Percentiles rank a stretch among this genome's conserved stretches.
phyloP scores from a whole-genome alignment of 2,329 filamentous ascomycete species.

The Trichoderma hamatum region DNA sequence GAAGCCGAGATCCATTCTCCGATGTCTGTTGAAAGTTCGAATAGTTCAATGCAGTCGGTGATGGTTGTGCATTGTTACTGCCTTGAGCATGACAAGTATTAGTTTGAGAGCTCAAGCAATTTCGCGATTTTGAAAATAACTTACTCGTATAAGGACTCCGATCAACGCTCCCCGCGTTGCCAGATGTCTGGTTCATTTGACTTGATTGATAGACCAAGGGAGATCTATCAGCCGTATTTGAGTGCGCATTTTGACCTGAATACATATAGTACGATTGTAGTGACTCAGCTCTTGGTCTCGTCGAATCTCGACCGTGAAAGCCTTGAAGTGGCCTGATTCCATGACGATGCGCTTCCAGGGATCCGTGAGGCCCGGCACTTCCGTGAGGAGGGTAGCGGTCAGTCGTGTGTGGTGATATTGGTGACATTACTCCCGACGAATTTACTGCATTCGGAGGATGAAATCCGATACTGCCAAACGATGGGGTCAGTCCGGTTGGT shows the following conservation, averaged over 20 bases:
- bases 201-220: constrained; percentile 56
- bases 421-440: constrained; percentile 59
- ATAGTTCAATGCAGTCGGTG: constrained; percentile 55
- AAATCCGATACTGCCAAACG: constrained; percentile 69
- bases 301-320: constrained; percentile 60
- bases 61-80: constrained; percentile 48
- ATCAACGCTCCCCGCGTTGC: constrained; percentile 53
- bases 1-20: constrained; percentile 51
- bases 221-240: constrained; percentile 51
- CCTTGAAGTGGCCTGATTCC: constrained; percentile 58
- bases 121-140: constrained; percentile 28
- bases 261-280: constrained; percentile 62
- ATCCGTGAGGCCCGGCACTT: constrained; percentile 52
- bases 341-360: constrained; percentile 50
- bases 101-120: background rate
- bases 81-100: background rate
- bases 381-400: constrained; percentile 60
- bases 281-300: constrained; percentile 59
- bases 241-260: constrained; percentile 50
- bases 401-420: constrained; percentile 57
- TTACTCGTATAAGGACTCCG: constrained; percentile 56
- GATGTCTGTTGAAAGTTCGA: constrained; percentile 46
- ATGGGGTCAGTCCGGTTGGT: constrained; percentile 66
- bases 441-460: constrained; percentile 55
- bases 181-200: constrained; percentile 42